A percentile compares a stretch with the other conserved stretches of the same genome.
Conservation (phyloP, 331 rosid genomes). For the Quercus phellos region DNA sequence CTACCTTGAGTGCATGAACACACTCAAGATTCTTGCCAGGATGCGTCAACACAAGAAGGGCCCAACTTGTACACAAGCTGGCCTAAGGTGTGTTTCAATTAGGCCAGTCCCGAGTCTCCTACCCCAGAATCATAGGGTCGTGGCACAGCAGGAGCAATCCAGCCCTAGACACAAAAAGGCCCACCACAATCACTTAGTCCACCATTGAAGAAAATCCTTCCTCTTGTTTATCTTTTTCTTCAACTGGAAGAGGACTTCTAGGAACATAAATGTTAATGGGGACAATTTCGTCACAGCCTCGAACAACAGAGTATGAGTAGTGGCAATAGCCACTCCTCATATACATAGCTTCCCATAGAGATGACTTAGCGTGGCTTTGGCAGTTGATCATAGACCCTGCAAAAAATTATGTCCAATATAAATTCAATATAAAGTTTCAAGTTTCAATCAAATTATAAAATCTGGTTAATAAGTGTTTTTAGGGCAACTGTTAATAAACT, state of each 20-base stretch:
- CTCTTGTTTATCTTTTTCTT: slow-evolving; percentile 95
- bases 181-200: slow-evolving; percentile 58
- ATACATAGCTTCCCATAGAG: slow-evolving; percentile 98
- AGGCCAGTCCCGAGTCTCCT: accelerated
- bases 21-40: accelerated
- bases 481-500: too few relatives aligned
- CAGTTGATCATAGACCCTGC: slow-evolving; percentile 95
- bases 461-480: too few relatives aligned
- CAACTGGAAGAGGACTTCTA: slow-evolving; percentile 91
- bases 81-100: too few relatives aligned
- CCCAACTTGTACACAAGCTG: too few relatives aligned
- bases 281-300: slow-evolving; percentile 89
- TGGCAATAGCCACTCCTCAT: slow-evolving; percentile 94
- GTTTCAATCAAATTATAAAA: not conserved
- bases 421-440: not conserved
- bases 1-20: accelerated
- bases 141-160: too few relatives aligned
- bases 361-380: slow-evolving; percentile 94
- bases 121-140: too few relatives aligned
- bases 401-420: not conserved
- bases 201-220: slow-evolving; percentile 86
- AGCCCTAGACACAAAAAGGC: too few relatives aligned
- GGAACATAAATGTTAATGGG: slow-evolving; percentile 91
- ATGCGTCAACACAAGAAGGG: too few relatives aligned
- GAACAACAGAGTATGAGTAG: slow-evolving; percentile 81